Conservation (phyloP, 163 green algal genomes). For the Chloromonas sp. region DNA sequence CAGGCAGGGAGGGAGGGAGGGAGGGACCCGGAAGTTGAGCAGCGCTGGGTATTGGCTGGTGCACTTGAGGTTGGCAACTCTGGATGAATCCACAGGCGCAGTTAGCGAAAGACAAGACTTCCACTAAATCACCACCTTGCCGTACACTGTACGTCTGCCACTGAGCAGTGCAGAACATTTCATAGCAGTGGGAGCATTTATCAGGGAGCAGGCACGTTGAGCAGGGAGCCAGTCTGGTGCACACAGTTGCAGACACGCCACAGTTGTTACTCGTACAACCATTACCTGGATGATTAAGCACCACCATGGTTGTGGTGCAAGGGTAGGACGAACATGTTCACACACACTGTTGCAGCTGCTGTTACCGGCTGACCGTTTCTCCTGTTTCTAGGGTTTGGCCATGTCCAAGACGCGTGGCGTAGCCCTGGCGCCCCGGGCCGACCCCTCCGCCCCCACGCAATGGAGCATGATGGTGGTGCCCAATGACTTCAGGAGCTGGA, state of each 20-base stretch:
- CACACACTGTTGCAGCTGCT: neutral
- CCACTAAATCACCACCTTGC: neutral
- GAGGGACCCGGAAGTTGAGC: slow-evolving; percentile 8
- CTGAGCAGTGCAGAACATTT: too few relatives aligned
- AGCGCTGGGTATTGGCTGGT: neutral
- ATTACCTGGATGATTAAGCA: neutral
- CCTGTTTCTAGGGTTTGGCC: neutral
- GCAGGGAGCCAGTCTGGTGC: too few relatives aligned
- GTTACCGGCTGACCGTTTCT: neutral
- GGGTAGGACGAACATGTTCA: neutral
- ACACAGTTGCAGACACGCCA: too few relatives aligned
- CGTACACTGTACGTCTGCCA: neutral
- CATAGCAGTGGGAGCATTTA: too few relatives aligned
- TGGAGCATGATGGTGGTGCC: neutral
- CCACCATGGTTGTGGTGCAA: neutral
- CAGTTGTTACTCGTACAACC: too few relatives aligned
- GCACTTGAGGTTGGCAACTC: too few relatives aligned
- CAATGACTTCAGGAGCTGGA: slow-evolving; percentile 29
- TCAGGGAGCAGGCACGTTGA: too few relatives aligned
- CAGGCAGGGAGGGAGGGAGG: neutral
- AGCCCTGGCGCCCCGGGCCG: too few relatives aligned
- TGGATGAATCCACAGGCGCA: neutral
- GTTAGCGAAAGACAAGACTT: neutral
- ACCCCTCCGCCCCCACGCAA: too few relatives aligned
- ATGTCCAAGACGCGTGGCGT: neutral